Percentiles rank a stretch among this genome's conserved stretches.
Conservation (phyloP, 495 filamentous ascomycete genomes). For the Aspergillus funiculosus region DNA sequence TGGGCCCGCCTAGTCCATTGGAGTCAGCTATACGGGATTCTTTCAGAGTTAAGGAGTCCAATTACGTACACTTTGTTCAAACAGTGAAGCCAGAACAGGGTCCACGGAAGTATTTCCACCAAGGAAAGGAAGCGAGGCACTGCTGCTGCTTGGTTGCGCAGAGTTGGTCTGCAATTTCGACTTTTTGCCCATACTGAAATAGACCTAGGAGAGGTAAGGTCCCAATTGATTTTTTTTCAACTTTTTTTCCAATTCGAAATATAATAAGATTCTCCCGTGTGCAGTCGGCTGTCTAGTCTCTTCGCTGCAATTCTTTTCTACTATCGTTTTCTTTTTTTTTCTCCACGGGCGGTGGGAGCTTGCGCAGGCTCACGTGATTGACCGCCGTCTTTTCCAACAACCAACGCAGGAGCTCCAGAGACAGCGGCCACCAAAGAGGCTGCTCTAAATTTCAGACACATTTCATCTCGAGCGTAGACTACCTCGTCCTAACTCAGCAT, state of each 20-base stretch:
- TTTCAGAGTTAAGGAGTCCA: constrained; percentile 13
- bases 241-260: constrained; percentile 24
- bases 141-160: constrained; percentile 8
- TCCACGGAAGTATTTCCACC: constrained; percentile 52
- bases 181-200: constrained; percentile 39
- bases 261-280: too few relatives aligned
- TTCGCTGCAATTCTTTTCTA: constrained; percentile 30
- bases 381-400: not conserved
- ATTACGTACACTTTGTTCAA: constrained; percentile 68
- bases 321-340: constrained; percentile 21
- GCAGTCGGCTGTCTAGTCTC: too few relatives aligned
- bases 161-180: constrained; percentile 32
- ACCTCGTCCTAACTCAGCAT: not conserved
- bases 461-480: not conserved
- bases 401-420: not conserved
- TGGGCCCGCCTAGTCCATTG: constrained; percentile 54
- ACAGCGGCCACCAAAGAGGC: too few relatives aligned
- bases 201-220: not conserved
- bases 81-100: constrained; percentile 70
- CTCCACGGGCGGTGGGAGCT: constrained; percentile 29
- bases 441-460: too few relatives aligned
- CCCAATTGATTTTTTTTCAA: constrained; percentile 26
- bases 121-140: constrained; percentile 31
- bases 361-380: constrained; percentile 23
- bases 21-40: constrained; percentile 5